These are phyloP conservation scores for Glarea lozoyensis DNA, from an alignment of 495 filamentous ascomycete species.

Conservation along the genomic window DNA sequence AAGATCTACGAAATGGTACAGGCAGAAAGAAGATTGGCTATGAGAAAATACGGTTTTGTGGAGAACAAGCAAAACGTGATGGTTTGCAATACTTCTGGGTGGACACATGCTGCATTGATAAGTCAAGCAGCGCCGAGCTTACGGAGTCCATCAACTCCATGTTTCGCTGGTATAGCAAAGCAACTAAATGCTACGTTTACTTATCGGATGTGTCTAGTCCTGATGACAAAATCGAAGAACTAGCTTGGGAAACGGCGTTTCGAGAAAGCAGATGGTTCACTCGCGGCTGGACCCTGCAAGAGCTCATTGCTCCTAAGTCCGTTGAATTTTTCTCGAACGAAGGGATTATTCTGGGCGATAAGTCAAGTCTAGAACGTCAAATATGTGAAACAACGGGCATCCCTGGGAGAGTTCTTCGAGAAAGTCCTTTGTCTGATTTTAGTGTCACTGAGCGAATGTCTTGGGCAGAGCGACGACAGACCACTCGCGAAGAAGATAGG, in stretches of 20 bases:
- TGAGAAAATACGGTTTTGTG: background rate
- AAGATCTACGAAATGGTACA: background rate
- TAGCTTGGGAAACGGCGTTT: background rate
- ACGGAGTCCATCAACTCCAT: too few species aligned
- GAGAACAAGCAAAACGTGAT: background rate
- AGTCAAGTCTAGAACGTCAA: background rate
- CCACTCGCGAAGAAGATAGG: too few species aligned
- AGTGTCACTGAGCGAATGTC: too few species aligned
- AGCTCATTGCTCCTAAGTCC: background rate
- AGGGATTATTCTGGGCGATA: background rate
- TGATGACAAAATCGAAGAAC: background rate
- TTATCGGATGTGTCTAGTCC: background rate
- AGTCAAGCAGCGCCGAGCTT: too few species aligned
- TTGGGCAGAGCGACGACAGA: too few species aligned
- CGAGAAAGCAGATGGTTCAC: background rate
- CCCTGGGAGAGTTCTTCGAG: too few species aligned
- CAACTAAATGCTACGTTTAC: too few species aligned
- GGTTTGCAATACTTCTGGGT: too few species aligned
- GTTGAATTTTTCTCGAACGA: conserved; percentile 2
- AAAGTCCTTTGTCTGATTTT: too few species aligned
- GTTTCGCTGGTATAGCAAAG: too few species aligned
- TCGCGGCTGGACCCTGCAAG: too few species aligned
- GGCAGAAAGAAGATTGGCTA: background rate
- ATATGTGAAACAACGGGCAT: conserved; percentile 2
- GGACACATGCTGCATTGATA: too few species aligned